phyloP scores from a whole-genome alignment of 2,329 filamentous ascomycete species.

The Xylaria sp. region DNA sequence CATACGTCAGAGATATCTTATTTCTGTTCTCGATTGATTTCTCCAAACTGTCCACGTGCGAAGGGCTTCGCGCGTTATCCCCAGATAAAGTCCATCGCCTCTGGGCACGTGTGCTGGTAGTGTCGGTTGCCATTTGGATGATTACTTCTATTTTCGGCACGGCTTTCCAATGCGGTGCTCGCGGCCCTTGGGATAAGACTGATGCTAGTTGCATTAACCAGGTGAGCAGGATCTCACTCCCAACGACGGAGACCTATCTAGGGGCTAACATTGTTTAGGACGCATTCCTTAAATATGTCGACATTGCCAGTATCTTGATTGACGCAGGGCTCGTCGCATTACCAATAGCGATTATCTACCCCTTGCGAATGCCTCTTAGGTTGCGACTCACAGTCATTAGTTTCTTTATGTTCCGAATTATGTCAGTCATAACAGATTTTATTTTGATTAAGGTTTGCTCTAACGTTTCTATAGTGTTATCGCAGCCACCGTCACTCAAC shows the following conservation, averaged over 20 bases:
- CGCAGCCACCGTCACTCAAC: conserved; percentile 16
- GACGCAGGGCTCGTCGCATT: conserved; percentile 12
- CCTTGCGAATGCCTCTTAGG: conserved; percentile 16
- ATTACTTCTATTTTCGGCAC: conserved; percentile 10
- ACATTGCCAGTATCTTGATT: conserved; percentile 13
- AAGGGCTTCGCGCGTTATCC: conserved; percentile 16
- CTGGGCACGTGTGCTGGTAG: neutral
- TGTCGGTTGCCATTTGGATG: conserved; percentile 13
- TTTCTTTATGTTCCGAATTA: conserved; percentile 11
- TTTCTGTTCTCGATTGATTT: conserved; percentile 28
- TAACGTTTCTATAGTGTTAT: conserved; percentile 1
- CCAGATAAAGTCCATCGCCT: conserved; percentile 10
- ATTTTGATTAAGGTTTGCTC: neutral
- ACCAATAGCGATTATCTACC: conserved; percentile 19
- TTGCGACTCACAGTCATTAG: conserved; percentile 6
- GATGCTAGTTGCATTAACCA: conserved; percentile 10
- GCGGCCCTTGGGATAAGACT: conserved; percentile 25
- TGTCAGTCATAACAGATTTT: conserved; percentile 1
- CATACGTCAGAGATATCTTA: conserved; percentile 29
- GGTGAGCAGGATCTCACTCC: neutral
- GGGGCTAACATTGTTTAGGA: neutral
- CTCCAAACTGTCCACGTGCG: conserved; percentile 25
- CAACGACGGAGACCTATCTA: too few species aligned
- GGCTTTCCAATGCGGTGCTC: conserved; percentile 28
- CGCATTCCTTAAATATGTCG: conserved; percentile 13